Evolutionary conservation across 768 basidiomycete species (phyloP), one percentile per base, ranked within the genome.

Genomic region (Rhizopogon vinicolor): DNA sequence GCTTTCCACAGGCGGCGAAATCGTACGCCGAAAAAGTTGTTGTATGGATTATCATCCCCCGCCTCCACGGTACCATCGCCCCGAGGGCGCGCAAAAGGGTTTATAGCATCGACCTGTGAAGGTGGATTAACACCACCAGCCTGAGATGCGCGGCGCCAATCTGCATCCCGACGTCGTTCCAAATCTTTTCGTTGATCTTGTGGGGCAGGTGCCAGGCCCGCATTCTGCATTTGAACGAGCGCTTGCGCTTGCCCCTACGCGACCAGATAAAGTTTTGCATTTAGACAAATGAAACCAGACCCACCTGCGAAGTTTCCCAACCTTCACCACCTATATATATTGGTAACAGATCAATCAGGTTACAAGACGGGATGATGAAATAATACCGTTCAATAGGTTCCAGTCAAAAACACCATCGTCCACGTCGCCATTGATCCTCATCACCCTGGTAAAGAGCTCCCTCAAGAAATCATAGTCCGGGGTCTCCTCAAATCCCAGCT

Each of bases 391-490:
- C 51, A 98, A 73, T 57, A 87, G 61, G 75, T 96, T 97, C 97
- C 97, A 99, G 70, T 99, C 97, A 71, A 91, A 98, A 33, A 93
- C 79, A 18, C 89, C 89, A 73, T 98, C 97, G 60, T 99, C 97
- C 25, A 86, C 70, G 63, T 98, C 97, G 56, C 85, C 87, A 60
- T 85, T 89, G 68, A 84, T 92, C 78, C 94, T 94, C 74, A 98
- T 78, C 49, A 97, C 87, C 70, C 98, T 98, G 54, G 87, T 80
- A 70, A 98, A 98, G 52, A 99, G 77, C 63, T 98, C 97, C 57
- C 95, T 83, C 65, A 99, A 72, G 75, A 99, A 99, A 67, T 98
- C 95, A 68, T 99, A 99, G 74, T 99, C 97, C 41, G 97, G 97
- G 19, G 94, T 91, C 74, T 99, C 97, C 69, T 98, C 97, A 71